Conservation (phyloP, 306 rosid species). For the Trichosanthes truncata region DNA sequence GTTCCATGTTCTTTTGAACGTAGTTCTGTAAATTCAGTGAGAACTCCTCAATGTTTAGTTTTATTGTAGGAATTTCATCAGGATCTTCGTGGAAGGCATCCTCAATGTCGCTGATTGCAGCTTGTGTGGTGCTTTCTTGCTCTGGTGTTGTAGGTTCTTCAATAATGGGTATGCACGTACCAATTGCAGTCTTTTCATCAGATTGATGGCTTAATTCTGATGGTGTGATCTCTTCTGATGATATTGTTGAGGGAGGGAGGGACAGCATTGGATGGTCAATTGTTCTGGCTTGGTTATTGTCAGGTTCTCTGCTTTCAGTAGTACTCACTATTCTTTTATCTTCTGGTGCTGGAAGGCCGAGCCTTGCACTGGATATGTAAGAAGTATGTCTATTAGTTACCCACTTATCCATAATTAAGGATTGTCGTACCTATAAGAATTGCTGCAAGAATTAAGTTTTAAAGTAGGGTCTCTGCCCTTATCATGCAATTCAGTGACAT, state of each 20-base stretch:
- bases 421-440: neutral
- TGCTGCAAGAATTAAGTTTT: neutral
- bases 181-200: constrained; percentile 20
- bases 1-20: constrained; percentile 82
- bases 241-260: constrained; percentile 39
- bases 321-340: constrained; percentile 53
- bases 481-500: neutral
- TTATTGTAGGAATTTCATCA: constrained; percentile 75
- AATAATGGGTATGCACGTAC: constrained; percentile 67
- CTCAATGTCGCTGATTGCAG: constrained; percentile 51
- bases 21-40: constrained; percentile 68
- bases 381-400: constrained; percentile 23
- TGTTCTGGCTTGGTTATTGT: constrained; percentile 24
- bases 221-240: constrained; percentile 34
- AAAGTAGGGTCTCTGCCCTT: neutral
- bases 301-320: constrained; percentile 28
- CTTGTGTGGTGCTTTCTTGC: constrained; percentile 44
- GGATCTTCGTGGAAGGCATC: constrained; percentile 55
- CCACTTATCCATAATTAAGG: neutral
- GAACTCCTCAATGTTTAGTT: constrained; percentile 72
- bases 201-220: constrained; percentile 33
- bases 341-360: constrained; percentile 92
- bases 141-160: constrained; percentile 97
- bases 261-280: constrained; percentile 37
- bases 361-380: constrained; percentile 75